Base-by-base conservation (phyloP, 1,284 basidiomycete genomes). In the Apiotrichum siamense region DNA sequence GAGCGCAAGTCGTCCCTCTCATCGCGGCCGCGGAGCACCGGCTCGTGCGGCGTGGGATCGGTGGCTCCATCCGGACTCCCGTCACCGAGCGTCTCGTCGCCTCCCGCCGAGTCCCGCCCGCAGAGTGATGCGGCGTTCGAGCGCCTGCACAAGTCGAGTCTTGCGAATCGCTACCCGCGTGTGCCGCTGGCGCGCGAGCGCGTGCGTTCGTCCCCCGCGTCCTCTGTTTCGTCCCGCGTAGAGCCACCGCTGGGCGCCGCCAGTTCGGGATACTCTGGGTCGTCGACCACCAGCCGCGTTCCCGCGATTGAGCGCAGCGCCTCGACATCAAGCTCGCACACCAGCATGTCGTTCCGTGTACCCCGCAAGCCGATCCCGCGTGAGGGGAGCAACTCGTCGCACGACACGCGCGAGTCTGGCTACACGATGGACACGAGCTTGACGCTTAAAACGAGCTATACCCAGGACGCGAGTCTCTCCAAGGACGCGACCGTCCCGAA, bases 281-380 rank as follows among this genome's bases (percentile, higher is more conserved):
- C 39, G 10, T 10, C 39, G 25, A 4, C 24, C 17, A 11, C 11
- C 37, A 12, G 20, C 10, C 21, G 12, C 29, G 29, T 17, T 17
- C 29, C 17, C 29, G 29, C 29, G 29, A 15, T 29, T 23, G 38
- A 43, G 12, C 41, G 41, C 7, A 11, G 29, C 5, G 29, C 27
- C 10, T 31, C 27, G 2, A 31, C 27, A n/a, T 31, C 27, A 9
- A 31, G 27, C 13, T 43, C 41, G 27, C 41, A 43, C 27, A 43
- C 27, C 41, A 32, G 18, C 5, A 6, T 21, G 3, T 43, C 27
- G 18, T 43, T 43, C 26, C 27, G 41, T 3, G 27, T 43, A 5
- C 41, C 26, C n/a, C 41, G 41, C 18, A 43, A 43, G 27, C 41
- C 41, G n/a, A 43, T 43, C 13, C 41, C 41, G 29, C 26, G 41